These are phyloP conservation scores for Phytophthora brassicae DNA, from an alignment of 352 stramenopile species.

Conservation along the genomic window DNA sequence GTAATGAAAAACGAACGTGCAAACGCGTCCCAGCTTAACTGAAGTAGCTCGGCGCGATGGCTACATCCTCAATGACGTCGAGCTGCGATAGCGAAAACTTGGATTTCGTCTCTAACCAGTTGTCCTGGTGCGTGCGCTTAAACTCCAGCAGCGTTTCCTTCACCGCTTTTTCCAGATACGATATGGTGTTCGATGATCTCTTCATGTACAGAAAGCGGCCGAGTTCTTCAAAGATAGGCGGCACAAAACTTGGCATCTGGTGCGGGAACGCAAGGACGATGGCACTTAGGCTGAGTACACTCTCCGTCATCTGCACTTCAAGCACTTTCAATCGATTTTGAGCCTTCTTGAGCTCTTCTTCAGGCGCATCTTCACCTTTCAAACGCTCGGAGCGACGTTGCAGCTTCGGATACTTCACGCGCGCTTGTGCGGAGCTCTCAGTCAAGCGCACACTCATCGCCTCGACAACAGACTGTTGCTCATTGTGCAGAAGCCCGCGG, in stretches of 20 bases:
- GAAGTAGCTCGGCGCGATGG: slow-evolving; percentile 81
- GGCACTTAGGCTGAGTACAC: slow-evolving; percentile 67
- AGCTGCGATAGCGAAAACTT: slow-evolving; percentile 62
- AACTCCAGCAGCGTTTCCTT: slow-evolving; percentile 85
- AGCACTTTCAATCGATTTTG: slow-evolving; percentile 45
- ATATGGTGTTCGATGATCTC: slow-evolving; percentile 50
- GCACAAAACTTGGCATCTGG: slow-evolving; percentile 66
- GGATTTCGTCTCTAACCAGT: slow-evolving; percentile 75
- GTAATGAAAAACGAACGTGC: too few species aligned
- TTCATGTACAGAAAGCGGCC: slow-evolving; percentile 73
- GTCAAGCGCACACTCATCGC: slow-evolving; percentile 42
- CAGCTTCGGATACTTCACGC: slow-evolving; percentile 60
- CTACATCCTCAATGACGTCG: slow-evolving; percentile 74
- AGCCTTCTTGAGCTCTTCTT: slow-evolving; percentile 39
- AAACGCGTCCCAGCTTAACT: slow-evolving; percentile 22
- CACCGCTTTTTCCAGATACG: slow-evolving; percentile 69
- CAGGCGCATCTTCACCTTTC: slow-evolving; percentile 27
- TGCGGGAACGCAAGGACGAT: slow-evolving; percentile 80
- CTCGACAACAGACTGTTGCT: slow-evolving; percentile 38
- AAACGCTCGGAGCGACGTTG: slow-evolving; percentile 53
- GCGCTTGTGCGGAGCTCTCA: slow-evolving; percentile 40
- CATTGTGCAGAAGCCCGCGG: slow-evolving; percentile 62
- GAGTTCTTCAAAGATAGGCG: slow-evolving; percentile 73
- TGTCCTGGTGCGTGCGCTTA: slow-evolving; percentile 83
- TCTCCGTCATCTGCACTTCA: slow-evolving; percentile 60